Conservation (phyloP, 495 filamentous ascomycete genomes). For the Xylaria curta region DNA sequence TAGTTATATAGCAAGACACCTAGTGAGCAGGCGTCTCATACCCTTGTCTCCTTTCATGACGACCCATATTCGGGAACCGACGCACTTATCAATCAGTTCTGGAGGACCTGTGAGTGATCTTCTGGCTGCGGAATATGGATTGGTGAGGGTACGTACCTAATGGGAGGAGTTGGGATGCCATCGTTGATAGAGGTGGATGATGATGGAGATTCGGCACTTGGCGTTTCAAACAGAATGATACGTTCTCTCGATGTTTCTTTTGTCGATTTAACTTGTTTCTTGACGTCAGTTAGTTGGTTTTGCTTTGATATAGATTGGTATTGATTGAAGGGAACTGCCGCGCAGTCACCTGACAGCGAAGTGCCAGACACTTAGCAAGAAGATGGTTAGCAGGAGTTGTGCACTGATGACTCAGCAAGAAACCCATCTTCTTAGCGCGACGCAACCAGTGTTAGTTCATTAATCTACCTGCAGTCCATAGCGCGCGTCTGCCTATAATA, state of each 20-base stretch:
- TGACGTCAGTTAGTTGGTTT: background rate
- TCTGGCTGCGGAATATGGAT: background rate
- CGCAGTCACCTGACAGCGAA: background rate
- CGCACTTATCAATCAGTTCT: conserved; percentile 99
- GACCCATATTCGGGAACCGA: conserved; percentile 97
- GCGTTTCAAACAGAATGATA: background rate
- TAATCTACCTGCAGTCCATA: background rate
- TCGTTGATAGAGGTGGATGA: conserved; percentile 37
- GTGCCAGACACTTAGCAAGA: background rate
- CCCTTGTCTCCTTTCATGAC: conserved; percentile 99
- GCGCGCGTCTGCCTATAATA: background rate
- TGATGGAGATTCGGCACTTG: background rate
- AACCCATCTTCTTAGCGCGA: background rate
- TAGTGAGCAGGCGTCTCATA: conserved; percentile 34
- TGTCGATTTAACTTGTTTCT: background rate
- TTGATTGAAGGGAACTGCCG: background rate
- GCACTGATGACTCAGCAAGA: background rate
- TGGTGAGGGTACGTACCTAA: conserved; percentile 59
- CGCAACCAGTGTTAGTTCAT: background rate
- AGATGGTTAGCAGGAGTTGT: background rate
- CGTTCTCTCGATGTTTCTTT: background rate
- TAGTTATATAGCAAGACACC: background rate
- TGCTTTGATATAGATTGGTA: background rate
- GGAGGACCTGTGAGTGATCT: conserved; percentile 29
- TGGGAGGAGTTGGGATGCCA: conserved; percentile 83